Percentiles rank a stretch among this genome's conserved stretches.
Evolutionary conservation across 2,329 filamentous ascomycete species (phyloP).

Genomic region (Calonectria hawksworthii): DNA sequence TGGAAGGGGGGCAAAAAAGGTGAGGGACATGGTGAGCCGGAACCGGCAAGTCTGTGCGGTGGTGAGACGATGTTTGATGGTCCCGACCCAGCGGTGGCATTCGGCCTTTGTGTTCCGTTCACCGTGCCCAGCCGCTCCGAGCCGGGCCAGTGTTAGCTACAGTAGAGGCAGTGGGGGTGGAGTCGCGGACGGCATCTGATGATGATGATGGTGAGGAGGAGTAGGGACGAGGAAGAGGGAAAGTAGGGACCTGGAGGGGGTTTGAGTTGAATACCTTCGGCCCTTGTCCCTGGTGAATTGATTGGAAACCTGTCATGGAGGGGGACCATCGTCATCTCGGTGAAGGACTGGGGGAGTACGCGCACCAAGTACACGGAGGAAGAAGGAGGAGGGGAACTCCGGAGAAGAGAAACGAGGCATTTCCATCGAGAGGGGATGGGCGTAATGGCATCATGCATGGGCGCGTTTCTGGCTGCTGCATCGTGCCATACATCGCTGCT

Average conservation of each 20-base stretch:
- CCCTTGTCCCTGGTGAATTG: neutral
- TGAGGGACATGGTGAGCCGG: constrained; percentile 24
- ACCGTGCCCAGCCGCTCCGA: constrained; percentile 22
- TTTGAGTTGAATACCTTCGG: neutral
- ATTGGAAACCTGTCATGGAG: neutral
- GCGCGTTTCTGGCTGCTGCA: constrained; percentile 21
- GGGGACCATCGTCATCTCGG: neutral
- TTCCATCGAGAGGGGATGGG: constrained; percentile 18
- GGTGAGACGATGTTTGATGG: constrained; percentile 18
- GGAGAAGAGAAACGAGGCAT: constrained; percentile 14
- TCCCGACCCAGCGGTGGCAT: constrained; percentile 8
- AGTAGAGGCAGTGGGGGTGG: constrained; percentile 24
- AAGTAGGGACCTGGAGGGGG: neutral
- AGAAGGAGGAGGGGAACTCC: neutral
- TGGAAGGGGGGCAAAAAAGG: neutral
- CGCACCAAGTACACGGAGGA: constrained; percentile 1
- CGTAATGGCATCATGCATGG: constrained; percentile 38
- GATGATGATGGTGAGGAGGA: neutral
- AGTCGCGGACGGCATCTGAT: constrained; percentile 22
- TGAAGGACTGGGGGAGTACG: neutral
- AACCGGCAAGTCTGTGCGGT: constrained; percentile 13
- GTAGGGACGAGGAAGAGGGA: neutral
- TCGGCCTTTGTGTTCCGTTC: constrained; percentile 30
- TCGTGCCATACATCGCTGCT: constrained; percentile 27
- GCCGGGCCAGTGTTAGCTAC: neutral